Evolutionary conservation across 2,329 filamentous ascomycete genomes (phyloP), one percentile per base, ranked within the genome.

Genomic region (Pezicula carpinea): DNA sequence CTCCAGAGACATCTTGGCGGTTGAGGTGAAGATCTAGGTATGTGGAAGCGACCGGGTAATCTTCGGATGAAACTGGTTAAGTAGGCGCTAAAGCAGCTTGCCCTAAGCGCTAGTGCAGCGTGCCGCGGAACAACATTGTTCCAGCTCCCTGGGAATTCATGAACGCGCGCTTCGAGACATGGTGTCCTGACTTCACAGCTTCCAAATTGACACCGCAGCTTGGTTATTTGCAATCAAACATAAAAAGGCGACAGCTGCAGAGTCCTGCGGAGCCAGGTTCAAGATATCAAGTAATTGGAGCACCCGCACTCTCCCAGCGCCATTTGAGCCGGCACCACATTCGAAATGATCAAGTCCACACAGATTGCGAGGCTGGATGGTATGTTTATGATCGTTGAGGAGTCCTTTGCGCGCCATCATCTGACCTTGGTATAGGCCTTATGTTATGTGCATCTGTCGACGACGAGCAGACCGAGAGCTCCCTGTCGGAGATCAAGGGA

Each of bases 401-500:
- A 0, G 1, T 4, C 13, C 6, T 32, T 32, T 18, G 8, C 18
- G 15, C 14, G 18, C 15, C 46, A 50, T 47, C 40, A 51, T 47
- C 42, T 45, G 6, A 46, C 22, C 44, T 52, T 41, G 52, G 49
- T 55, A 43, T 61, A 96, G 91, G 92, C 77, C 81, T 97, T 56
- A 91, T 95, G 77, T 81, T 99, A 58, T 92, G 90, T 64, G 92
- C 92, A 50, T 96, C 91, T 2, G 89, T 96, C 60, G 93, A 97
- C 69, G 90, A 96, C 66, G 87, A 89, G 63, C 82, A 82, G 75
- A 80, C 85, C 57, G 86, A 92, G 64, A 72, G 80, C 56, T 80
- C 89, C 62, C 82, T 97, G 59, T 75, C 80, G 58, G 90, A 97
- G 66, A 85, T 95, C 71, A 97, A 97, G 70, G 77, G 79, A 53